Base-by-base conservation (phyloP, 805 yeast genomes). In the Hanseniaspora vineae region DNA sequence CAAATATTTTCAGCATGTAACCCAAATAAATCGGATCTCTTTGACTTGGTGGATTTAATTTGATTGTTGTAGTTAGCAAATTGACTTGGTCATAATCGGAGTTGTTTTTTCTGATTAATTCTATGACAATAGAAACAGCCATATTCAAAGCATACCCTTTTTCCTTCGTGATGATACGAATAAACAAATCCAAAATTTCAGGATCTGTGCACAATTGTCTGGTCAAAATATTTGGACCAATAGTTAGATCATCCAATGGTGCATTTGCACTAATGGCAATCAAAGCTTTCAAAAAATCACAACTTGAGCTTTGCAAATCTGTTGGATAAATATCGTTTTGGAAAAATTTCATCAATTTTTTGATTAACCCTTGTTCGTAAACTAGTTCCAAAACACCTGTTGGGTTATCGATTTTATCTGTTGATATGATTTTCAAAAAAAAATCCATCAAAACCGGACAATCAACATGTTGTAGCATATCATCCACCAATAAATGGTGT, bases 261-360 rank as follows among this genome's bases (percentile, higher is more conserved):
- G 84, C 87, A 60, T 90, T 92, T 4, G 97, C 95, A n/a, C 96
- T 85, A 31, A 92, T 85, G 6, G 96, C 84, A 39, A 92, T 84
- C 54, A 92, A 74, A 0, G 96, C 95, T 62, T 92, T 92, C 45
- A 92, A 68, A 59, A 92, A 92, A 62, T 92, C 98, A 29, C 96
- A 92, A 2, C 92, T 88, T 6, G 96, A 90, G 2, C 92, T 80
- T 62, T 90, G 97, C 46, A 80, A 76, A 40, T 83, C 78, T 5
- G 88, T 66, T 31, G 60, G 58, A 31, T 73, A 69, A 13, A 73
- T 73, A 0, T 87, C 81, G 40, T 78, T 80, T 47, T 58, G 49
- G 51, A 92, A 69, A 48, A 79, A 78, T 11, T 75, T 69, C n/a
- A 92, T 68, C 52, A 89, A 70, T 50, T 80, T 75, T 9, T 81